Conservation (phyloP, 2,329 filamentous ascomycete species). For the Xylariales sp. region DNA sequence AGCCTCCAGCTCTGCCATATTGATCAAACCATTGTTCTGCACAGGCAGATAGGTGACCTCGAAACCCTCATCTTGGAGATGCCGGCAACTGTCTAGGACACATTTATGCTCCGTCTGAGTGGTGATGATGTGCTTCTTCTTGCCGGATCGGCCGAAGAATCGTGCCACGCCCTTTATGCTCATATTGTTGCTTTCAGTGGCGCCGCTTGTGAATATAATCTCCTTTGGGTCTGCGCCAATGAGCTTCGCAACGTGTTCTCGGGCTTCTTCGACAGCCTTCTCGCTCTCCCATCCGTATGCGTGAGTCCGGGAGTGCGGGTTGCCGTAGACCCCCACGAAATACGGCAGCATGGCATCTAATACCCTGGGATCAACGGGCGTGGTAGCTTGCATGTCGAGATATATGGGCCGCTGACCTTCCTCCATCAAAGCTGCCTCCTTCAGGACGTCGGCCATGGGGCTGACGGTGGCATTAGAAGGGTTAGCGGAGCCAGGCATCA, state of each 20-base stretch:
- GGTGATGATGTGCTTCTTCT: constrained; percentile 98
- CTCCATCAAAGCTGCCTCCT: constrained; percentile 89
- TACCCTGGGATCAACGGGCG: constrained; percentile 88
- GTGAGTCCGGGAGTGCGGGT: constrained; percentile 95
- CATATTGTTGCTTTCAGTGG: constrained; percentile 99
- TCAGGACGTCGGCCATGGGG: constrained; percentile 80
- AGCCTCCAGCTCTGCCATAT: constrained; percentile 77
- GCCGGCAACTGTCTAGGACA: constrained; percentile 92
- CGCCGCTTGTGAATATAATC: constrained; percentile 97
- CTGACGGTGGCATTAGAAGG: constrained; percentile 68
- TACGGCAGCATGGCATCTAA: constrained; percentile 96
- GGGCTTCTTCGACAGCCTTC: constrained; percentile 83
- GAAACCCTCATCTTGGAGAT: constrained; percentile 94
- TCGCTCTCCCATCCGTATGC: constrained; percentile 99
- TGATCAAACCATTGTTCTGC: constrained; percentile 77
- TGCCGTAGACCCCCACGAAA: constrained; percentile 90
- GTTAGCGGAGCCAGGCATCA: constrained; percentile 54
- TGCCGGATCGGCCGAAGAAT: constrained; percentile 87
- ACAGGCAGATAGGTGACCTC: constrained; percentile 97
- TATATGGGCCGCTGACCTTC: constrained; percentile 93
- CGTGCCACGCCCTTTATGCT: constrained; percentile 96
- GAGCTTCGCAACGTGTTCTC: constrained; percentile 75
- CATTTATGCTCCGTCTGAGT: constrained; percentile 99
- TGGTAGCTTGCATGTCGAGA: constrained; percentile 97
- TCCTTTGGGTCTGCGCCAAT: constrained; percentile 96